Evolutionary conservation across 768 basidiomycete species (phyloP), one percentile per base, ranked within the genome.

Genomic region (Hebeloma cylindrosporum): DNA sequence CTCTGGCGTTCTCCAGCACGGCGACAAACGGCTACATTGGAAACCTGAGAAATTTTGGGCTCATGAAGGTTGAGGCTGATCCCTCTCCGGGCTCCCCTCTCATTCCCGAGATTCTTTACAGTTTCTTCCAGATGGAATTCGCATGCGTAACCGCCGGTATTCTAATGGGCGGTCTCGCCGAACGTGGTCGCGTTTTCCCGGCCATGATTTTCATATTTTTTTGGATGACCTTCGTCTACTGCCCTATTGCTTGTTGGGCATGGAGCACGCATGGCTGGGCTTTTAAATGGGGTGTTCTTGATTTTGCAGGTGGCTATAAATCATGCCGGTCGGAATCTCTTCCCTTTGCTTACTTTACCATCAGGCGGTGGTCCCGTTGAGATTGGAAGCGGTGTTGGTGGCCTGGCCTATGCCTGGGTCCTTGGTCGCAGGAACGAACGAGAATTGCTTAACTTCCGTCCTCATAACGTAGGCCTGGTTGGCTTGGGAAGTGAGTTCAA

Each of bases 211-310:
- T 94, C 60, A 76, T 79, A 3, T 93, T 93, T 66, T 50, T 82
- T 42, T 96, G 92, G 93, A 71, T 83, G 60, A 93, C 91, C 5
- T 51, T 93, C 40, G 90, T 93, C 13, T 93, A 93, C 63, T 90
- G 87, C 56, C 90, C 89, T 7, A 73, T 94, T 47, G 91, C 90
- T 23, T 85, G 77, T 62, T 93, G 91, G 88, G 76, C 78, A 2
- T 94, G 91, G 91, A 79, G 79, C 40, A 53, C 68, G 0, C 80
- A 85, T 48, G 92, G 93, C 2, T 96, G 93, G 93, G 85, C 77
- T 5, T 85, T 82, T 64, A 80, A 78, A 53, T 88, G 82, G 76
- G 93, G 93, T 11, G 86, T 88, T 20, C 71, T 90, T 35, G 91
- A 95, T 63, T 96, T 88, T 60, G 91, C 93, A 43, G 91, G 90